Conservation (phyloP, 441 rosid species). For the Populus trichocarpa region DNA sequence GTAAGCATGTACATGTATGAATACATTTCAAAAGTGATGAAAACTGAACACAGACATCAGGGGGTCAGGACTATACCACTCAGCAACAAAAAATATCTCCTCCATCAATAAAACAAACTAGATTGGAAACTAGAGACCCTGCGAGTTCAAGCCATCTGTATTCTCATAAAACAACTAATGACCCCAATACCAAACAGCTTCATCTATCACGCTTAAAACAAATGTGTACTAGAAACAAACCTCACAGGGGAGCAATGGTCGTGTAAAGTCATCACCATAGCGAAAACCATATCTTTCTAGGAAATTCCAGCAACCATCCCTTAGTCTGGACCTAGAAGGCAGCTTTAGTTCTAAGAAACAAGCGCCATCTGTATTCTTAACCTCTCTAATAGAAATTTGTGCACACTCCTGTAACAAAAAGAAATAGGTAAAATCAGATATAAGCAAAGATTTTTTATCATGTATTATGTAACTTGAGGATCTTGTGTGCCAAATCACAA, state of each 20-base stretch:
- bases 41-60: neutral
- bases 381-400: constrained; percentile 56
- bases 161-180: neutral
- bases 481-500: neutral
- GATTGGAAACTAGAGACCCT: neutral
- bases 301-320: constrained; percentile 66
- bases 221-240: constrained; percentile 39
- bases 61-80: neutral
- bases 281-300: constrained; percentile 89
- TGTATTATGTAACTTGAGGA: neutral
- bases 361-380: constrained; percentile 56
- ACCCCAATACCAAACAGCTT: neutral
- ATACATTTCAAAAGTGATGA: neutral
- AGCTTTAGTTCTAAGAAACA: constrained; percentile 64
- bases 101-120: neutral
- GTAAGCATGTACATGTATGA: neutral
- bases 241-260: constrained; percentile 91
- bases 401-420: constrained; percentile 52
- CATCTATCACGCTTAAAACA: neutral
- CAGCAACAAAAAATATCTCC: neutral
- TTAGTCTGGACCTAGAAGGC: constrained; percentile 46
- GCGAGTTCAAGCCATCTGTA: neutral
- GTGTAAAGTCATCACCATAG: constrained; percentile 50
- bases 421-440: constrained; percentile 8
- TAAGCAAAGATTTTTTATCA: neutral